These are phyloP conservation scores for Cyberlindnera subsufficiens DNA, from an alignment of 805 yeast species.

Conservation along the genomic window DNA sequence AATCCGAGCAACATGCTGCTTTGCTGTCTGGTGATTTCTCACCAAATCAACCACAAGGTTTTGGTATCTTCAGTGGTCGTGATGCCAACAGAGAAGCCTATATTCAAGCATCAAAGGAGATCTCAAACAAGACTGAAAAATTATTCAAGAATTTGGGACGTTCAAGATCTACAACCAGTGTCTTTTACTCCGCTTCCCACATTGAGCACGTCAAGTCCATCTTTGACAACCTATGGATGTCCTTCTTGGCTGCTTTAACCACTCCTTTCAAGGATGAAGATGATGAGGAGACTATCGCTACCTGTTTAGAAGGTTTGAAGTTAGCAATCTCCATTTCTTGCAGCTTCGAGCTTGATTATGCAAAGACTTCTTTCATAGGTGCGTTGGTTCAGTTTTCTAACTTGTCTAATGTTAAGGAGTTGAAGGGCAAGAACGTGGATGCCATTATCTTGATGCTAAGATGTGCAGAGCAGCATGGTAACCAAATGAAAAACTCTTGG, in stretches of 20 bases:
- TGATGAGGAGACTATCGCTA: constrained; percentile 59
- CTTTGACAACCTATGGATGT: constrained; percentile 96
- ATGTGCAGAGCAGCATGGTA: constrained; percentile 76
- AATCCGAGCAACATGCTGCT: constrained; percentile 92
- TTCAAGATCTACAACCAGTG: constrained; percentile 35
- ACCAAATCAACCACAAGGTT: constrained; percentile 33
- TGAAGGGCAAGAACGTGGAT: constrained; percentile 72
- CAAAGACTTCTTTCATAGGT: constrained; percentile 83
- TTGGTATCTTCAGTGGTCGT: constrained; percentile 60
- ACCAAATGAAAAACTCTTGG: constrained; percentile 74
- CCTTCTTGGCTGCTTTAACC: constrained; percentile 87
- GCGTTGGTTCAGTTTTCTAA: constrained; percentile 86
- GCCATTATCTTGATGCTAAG: constrained; percentile 74
- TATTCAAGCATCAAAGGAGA: constrained; percentile 86
- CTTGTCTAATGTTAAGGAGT: constrained; percentile 70
- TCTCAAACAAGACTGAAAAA: constrained; percentile 83
- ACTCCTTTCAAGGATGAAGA: constrained; percentile 89
- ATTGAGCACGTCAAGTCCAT: constrained; percentile 89
- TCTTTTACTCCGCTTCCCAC: constrained; percentile 78
- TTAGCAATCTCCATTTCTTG: constrained; percentile 80
- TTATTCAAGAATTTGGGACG: constrained; percentile 63
- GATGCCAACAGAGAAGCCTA: constrained; percentile 80
- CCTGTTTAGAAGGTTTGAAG: constrained; percentile 81
- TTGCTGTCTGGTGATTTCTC: constrained; percentile 58
- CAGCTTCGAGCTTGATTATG: constrained; percentile 74